Evolutionary conservation across 192 early-diverging fungal genomes (phyloP).

Genomic region (Backusella luteola): DNA sequence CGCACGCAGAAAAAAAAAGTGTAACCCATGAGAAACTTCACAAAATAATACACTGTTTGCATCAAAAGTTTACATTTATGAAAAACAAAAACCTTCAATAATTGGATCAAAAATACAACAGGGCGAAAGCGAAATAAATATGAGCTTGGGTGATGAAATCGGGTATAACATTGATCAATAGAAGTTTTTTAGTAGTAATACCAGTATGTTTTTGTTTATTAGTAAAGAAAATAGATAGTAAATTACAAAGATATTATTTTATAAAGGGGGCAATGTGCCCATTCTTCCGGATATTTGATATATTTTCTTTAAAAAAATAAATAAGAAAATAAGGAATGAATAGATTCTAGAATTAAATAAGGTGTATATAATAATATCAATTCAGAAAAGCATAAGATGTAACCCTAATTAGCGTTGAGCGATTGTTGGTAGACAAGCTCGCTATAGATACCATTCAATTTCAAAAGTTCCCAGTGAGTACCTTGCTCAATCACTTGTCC

Average conservation of each 20-base stretch:
- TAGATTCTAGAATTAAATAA: not conserved
- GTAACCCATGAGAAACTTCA: no score
- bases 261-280: not conserved
- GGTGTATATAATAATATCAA: not conserved
- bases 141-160: no score
- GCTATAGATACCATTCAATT: slow-evolving; percentile 54
- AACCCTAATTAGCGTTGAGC: slow-evolving; percentile 32
- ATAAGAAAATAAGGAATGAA: not conserved
- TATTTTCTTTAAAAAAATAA: not conserved
- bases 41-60: no score
- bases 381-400: not conserved
- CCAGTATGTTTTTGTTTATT: not conserved
- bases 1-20: no score
- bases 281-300: not conserved
- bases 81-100: no score
- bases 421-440: slow-evolving; percentile 65
- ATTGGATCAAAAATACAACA: no score
- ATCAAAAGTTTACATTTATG: no score
- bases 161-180: no score
- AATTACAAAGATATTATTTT: not conserved
- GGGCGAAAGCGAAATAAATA: no score
- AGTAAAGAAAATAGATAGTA: not conserved
- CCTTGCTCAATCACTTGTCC: slow-evolving; percentile 74
- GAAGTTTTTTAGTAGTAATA: no score
- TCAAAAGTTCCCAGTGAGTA: slow-evolving; percentile 74